Evolutionary conservation across 2,329 filamentous ascomycete species (phyloP).

Genomic region (Cladophialophora psammophila): DNA sequence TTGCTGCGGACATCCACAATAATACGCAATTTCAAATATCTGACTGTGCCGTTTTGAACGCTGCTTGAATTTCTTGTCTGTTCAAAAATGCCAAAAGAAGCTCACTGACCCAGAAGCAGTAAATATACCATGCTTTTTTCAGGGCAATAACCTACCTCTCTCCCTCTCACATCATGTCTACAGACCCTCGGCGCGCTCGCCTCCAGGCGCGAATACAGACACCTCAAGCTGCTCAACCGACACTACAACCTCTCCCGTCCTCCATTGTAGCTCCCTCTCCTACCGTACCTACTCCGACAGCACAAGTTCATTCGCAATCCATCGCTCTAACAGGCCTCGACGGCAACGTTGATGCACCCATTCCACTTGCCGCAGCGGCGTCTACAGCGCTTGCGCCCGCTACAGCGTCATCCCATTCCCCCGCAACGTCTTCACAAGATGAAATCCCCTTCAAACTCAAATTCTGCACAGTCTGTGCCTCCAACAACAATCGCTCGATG

Average conservation of each 20-base stretch:
- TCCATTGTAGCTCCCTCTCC: conserved; percentile 24
- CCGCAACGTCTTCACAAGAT: conserved; percentile 14
- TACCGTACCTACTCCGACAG: conserved; percentile 19
- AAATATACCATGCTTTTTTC: conserved; percentile 14
- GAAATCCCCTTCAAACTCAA: conserved; percentile 78
- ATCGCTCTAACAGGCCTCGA: conserved; percentile 26
- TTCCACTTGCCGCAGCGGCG: conserved; percentile 28
- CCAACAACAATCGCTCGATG: conserved; percentile 99
- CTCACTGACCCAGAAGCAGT: conserved; percentile 5
- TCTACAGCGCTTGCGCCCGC: conserved; percentile 23
- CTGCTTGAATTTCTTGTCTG: neutral
- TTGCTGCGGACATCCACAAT: conserved; percentile 39
- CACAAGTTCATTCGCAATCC: neutral
- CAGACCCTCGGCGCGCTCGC: conserved; percentile 60
- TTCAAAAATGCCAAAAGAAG: neutral
- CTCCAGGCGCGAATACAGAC: conserved; percentile 53
- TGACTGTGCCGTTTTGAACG: conserved; percentile 24
- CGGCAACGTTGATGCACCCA: conserved; percentile 31
- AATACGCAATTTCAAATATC: conserved; percentile 39
- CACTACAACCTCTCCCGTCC: conserved; percentile 22
- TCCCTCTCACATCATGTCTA: conserved; percentile 47
- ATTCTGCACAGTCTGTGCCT: conserved; percentile 98
- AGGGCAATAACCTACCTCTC: conserved; percentile 17
- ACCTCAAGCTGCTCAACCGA: conserved; percentile 42
- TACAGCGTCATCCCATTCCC: conserved; percentile 30